Base-by-base conservation (phyloP, 2,329 filamentous ascomycete genomes). In the Aquanectria penicillioides region DNA sequence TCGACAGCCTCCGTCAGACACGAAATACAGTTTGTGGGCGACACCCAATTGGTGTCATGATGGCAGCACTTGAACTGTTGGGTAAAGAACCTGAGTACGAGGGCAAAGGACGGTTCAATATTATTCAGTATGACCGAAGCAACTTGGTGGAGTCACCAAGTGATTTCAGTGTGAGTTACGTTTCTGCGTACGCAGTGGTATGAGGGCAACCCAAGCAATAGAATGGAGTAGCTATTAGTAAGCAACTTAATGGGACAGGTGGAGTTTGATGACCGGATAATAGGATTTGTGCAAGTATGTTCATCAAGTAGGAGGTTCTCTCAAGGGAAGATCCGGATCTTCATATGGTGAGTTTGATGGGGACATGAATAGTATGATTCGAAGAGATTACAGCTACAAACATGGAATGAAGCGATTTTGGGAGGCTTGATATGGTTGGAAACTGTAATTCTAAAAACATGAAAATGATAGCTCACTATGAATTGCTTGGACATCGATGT, bases 121-220 rank as follows among this genome's bases (percentile, higher is more conserved):
- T 98, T 69, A 83, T 97, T 54, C 83, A 90, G 69, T 99, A 99
- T 75, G 89, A 97, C 72, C 86, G 94, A 59, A 99, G 94, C 76
- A 89, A 87, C 59, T 79, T 96, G 74, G 90, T 91, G 4, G 81
- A 85, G 64, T 81, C 82, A 25, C 80, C 89, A 1, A 75, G 73
- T 13, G 92, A 97, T 63, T 95, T 89, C 65, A 97, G 94, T 67
- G 95, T 99, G 48, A 97, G 94, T 77, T 99, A 99, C 75, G 93
- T 92, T 3, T 94, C 94, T 73, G 95, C 93, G 4, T 97, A 95
- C 81, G 93, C 94, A 8, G 82, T 94, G 13, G 71, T 93, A 28
- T 93, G 44, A 71, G 43, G 2, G n/a, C n/a, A n/a, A n/a, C n/a
- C n/a, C n/a, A n/a, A n/a, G n/a, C n/a, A n/a, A 50, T 15, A 13